Conservation (phyloP, 2,329 filamentous ascomycete genomes). For the Huntiella bhutanensis region DNA sequence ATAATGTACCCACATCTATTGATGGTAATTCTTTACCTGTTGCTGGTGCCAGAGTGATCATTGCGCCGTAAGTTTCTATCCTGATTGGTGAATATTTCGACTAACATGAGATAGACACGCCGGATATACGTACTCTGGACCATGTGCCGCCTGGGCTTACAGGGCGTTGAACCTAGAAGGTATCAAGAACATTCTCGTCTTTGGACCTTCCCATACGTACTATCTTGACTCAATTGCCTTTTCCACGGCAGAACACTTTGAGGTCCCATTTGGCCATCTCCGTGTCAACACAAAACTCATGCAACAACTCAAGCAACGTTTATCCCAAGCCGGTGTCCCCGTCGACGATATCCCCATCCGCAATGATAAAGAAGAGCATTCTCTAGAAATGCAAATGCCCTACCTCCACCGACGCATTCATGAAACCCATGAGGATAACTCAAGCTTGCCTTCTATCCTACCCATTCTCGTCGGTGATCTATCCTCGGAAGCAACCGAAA, state of each 20-base stretch:
- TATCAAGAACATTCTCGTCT: constrained; percentile 73
- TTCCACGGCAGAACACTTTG: constrained; percentile 50
- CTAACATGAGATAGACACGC: constrained; percentile 48
- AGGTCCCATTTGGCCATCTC: constrained; percentile 56
- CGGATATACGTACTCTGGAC: constrained; percentile 80
- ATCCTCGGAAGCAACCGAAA: constrained; percentile 42
- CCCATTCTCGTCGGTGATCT: constrained; percentile 77
- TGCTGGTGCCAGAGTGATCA: constrained; percentile 60
- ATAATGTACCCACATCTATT: constrained; percentile 46
- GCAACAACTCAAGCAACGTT: constrained; percentile 25
- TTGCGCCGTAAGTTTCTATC: constrained; percentile 60
- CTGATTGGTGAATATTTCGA: constrained; percentile 3
- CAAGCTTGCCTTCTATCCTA: constrained; percentile 47
- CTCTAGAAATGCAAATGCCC: constrained; percentile 88
- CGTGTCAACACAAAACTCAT: constrained; percentile 41
- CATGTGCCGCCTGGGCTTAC: constrained; percentile 88
- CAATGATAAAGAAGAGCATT: constrained; percentile 71
- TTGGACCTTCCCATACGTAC: constrained; percentile 83
- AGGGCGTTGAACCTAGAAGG: constrained; percentile 66
- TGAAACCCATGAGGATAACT: constrained; percentile 26
- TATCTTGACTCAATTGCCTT: constrained; percentile 62
- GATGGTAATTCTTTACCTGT: constrained; percentile 45
- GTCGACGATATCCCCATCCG: constrained; percentile 37
- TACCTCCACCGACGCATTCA: constrained; percentile 67
- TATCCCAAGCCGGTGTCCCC: constrained; percentile 23